Evolutionary conservation across 495 filamentous ascomycete species (phyloP), one percentile per base, ranked within the genome.

Genomic region (Polyplosphaeria fusca): DNA sequence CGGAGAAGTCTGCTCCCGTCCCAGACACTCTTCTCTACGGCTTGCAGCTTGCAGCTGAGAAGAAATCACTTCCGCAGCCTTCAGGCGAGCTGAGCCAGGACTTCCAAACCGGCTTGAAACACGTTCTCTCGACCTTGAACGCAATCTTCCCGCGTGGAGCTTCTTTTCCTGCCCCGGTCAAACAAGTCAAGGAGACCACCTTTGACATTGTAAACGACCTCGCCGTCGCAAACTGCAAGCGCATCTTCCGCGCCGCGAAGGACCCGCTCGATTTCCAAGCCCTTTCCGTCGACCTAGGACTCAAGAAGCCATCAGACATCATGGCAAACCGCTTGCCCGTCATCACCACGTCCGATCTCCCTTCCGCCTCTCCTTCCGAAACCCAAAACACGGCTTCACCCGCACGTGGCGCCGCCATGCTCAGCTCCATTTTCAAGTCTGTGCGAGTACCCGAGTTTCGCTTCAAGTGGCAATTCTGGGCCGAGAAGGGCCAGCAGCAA

Each of bases 381-480:
- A 40, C 53, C 19, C 14, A 64, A 11, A 46, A 56, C 9, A 73
- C 67, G 28, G 52, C 64, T 0, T 71, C 70, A 2, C 71, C 71
- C 1, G 70, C 71, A 3, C 70, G 71, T 25, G 71, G 71, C 48
- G 7, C 30, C 7, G 65, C 67, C 40, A 73, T 73, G 69, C 61
- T 61, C 32, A 44, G 46, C 37, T 63, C 60, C 58, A 69, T 73
- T 49, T 69, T 78, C 43, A 69, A 73, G 32, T 77, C 77, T 56
- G 73, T 77, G 19, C 75, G 77, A n/a, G 72, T 76, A 1, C 72
- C 76, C 1, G 76, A 76, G 0, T 71, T 82, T 57, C 74, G 76
- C 46, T 77, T 81, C 62, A 72, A 71, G 54, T 84, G 81, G 81
- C 72, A 75, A 13, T 78, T 83, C 68, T 83, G 77, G 71, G 79